A percentile compares a stretch with the other conserved stretches of the same genome.
phyloP scores from a whole-genome alignment of 768 basidiomycete genomes.

The Infundibulicybe gibba region DNA sequence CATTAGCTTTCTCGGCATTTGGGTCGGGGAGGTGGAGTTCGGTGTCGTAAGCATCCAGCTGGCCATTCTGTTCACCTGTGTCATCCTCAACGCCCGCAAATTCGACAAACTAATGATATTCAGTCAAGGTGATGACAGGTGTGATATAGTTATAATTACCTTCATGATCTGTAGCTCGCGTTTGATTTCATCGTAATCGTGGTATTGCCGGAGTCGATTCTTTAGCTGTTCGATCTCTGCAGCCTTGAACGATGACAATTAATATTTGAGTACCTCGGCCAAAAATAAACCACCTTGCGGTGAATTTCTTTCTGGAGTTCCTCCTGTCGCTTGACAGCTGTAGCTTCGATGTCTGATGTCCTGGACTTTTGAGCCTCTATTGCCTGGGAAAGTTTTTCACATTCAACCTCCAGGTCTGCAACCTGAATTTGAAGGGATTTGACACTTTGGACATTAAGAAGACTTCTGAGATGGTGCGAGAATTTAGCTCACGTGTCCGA shows the following conservation, averaged over 20 bases:
- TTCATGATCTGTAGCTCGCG: constrained; percentile 99
- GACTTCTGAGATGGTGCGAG: neutral
- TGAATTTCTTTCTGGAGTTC: constrained; percentile 58
- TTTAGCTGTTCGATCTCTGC: constrained; percentile 69
- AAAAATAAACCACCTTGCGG: constrained; percentile 37
- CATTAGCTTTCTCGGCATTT: constrained; percentile 81
- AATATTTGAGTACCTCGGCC: neutral
- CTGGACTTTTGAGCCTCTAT: constrained; percentile 58
- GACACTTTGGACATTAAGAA: constrained; percentile 41
- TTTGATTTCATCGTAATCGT: constrained; percentile 96
- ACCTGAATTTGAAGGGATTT: constrained; percentile 72
- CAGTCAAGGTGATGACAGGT: neutral
- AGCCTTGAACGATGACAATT: constrained; percentile 29
- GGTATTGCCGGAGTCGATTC: constrained; percentile 64
- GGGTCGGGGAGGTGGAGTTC: constrained; percentile 80
- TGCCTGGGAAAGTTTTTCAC: constrained; percentile 61
- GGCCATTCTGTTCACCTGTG: constrained; percentile 51
- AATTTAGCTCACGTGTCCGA: constrained; percentile 60
- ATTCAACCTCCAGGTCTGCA: constrained; percentile 72
- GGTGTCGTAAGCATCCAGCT: constrained; percentile 37
- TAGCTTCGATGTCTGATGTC: constrained; percentile 43
- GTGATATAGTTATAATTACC: constrained; percentile 37
- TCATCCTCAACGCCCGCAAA: constrained; percentile 88
- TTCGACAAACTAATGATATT: constrained; percentile 76
- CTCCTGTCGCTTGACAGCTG: constrained; percentile 49